Evolutionary conservation across 176 grass and related monocot species (phyloP).

Genomic region (Oryza brachyantha): DNA sequence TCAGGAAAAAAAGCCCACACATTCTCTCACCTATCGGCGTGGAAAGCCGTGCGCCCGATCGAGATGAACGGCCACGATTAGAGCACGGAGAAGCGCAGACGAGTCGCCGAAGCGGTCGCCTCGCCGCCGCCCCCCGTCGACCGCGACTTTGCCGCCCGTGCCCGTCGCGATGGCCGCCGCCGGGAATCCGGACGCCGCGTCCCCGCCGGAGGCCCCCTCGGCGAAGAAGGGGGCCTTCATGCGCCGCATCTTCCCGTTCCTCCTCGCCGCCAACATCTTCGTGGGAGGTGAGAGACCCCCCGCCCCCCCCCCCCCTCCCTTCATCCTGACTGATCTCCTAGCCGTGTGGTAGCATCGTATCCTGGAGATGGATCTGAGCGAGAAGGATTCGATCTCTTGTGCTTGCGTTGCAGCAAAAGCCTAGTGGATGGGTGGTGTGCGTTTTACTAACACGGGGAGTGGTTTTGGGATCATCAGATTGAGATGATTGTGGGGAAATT

Average conservation of each 20-base stretch:
- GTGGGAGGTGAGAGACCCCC: slow-evolving; percentile 54
- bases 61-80: background rate
- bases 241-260: slow-evolving; percentile 70
- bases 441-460: background rate
- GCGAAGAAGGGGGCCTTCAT: slow-evolving; percentile 55
- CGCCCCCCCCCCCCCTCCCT: no score
- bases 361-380: slow-evolving; percentile 2
- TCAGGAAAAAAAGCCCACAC: background rate
- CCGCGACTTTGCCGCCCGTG: background rate
- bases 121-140: background rate
- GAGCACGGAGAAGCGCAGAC: background rate
- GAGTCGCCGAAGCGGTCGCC: no score
- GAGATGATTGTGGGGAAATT: background rate
- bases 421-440: background rate
- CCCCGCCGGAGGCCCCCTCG: slow-evolving; percentile 27
- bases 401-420: background rate
- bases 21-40: background rate
- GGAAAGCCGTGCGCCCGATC: background rate
- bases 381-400: background rate
- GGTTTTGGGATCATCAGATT: background rate
- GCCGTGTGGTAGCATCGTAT: background rate
- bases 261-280: slow-evolving; percentile 74
- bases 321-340: background rate
- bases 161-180: slow-evolving; percentile 32
- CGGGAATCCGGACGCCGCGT: slow-evolving; percentile 12